Conservation (phyloP, 106 monocot species). For the Ottelia alismoides region DNA sequence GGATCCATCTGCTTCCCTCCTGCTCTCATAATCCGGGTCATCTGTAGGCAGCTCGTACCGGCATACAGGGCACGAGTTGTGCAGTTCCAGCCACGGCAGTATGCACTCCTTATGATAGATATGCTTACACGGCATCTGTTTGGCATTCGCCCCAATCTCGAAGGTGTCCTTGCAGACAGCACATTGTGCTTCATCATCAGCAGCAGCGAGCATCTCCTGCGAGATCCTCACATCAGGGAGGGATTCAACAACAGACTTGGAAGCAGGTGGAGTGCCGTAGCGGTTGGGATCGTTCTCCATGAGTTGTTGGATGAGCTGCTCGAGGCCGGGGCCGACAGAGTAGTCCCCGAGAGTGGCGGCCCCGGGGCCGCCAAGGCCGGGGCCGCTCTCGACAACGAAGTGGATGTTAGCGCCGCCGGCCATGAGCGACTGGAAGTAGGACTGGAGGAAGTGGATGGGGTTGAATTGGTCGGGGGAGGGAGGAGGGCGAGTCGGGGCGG, state of each 20-base stretch:
- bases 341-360: slow-evolving; percentile 54
- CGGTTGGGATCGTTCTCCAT: slow-evolving; percentile 91
- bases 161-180: slow-evolving; percentile 90
- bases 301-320: slow-evolving; percentile 82
- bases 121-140: slow-evolving; percentile 90
- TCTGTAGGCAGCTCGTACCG: slow-evolving; percentile 76
- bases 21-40: slow-evolving; percentile 66
- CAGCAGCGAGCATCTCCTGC: slow-evolving; percentile 23
- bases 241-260: slow-evolving; percentile 40
- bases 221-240: slow-evolving; percentile 46
- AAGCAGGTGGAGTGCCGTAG: slow-evolving; percentile 81
- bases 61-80: slow-evolving; percentile 88
- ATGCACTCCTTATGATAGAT: slow-evolving; percentile 83
- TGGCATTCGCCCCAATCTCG: slow-evolving; percentile 46
- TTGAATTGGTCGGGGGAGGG: neutral
- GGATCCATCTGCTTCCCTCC: neutral
- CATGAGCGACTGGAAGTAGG: slow-evolving; percentile 11
- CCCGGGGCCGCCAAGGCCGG: neutral
- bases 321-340: slow-evolving; percentile 53
- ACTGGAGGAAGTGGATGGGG: slow-evolving; percentile 7
- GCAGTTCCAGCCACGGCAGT: slow-evolving; percentile 80
- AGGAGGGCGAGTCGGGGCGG: neutral
- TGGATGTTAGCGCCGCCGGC: slow-evolving; percentile 66
- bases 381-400: slow-evolving; percentile 50
- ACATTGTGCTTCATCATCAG: slow-evolving; percentile 60